Evolutionary conservation across 2,329 filamentous ascomycete species (phyloP), one percentile per base, ranked within the genome.

Genomic region (Cryphonectria parasitica): DNA sequence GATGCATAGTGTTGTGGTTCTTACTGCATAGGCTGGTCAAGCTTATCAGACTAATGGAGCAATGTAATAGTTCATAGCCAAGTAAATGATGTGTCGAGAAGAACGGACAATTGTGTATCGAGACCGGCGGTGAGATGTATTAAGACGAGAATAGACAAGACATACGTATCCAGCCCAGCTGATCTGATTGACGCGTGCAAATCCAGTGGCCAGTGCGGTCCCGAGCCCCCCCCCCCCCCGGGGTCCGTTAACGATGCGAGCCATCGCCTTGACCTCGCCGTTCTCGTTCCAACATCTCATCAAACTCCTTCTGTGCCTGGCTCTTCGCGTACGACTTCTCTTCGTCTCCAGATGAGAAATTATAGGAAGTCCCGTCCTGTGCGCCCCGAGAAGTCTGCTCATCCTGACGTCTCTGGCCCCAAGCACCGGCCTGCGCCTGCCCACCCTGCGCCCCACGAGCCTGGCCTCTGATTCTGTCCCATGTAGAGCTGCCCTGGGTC

Each of bases 301-400:
- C 85, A 73, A 87, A 87, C 41, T 87, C 84, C 70, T 78, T 81
- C 70, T 87, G 85, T 7, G 85, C 84, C 72, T 84, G 80, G 11
- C 80, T 80, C 75, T 82, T 85, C 60, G 80, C 80, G 22, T 78
- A 75, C 3, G 75, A 73, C 69, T 75, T 80, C 31, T 83, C 81
- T 68, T 80, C 80, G 11, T 83, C 82, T 1, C 76, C 71, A 3
- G 74, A 72, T 3, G 79, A 78, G 70, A 80, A 85, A 0, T 79
- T 74, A 71, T 79, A 84, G 45, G 72, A 72, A 25, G 54, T 66
- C 13, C 70, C 72, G 17, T 72, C 70, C 34, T 64, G 67, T 41
- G 67, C 65, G 39, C 70, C 70, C 39, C 66, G 65, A 39, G 72
- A 70, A 22, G 62, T 72, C 45, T 67, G 58, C 49, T 74, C 76